Conservation (phyloP, 2,329 filamentous ascomycete genomes). For the Herpotrichia juniperi region DNA sequence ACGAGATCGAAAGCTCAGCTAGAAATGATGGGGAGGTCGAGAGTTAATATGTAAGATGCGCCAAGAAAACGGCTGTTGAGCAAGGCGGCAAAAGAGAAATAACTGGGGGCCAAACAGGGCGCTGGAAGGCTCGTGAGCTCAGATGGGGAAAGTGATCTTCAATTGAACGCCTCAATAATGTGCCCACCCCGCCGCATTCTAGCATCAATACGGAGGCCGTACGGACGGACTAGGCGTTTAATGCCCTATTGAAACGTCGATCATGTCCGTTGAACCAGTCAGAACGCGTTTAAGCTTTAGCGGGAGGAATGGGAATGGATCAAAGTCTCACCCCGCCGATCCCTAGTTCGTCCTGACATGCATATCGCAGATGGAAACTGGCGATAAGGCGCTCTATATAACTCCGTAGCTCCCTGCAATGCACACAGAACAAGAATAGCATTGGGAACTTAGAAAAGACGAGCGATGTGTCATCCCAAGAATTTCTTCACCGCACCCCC, state of each 20-base stretch:
- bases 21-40: not conserved
- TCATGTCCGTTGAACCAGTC: not conserved
- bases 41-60: not conserved
- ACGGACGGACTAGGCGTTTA: constrained; percentile 2
- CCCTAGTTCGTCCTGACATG: not conserved
- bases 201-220: not conserved
- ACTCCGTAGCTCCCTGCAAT: constrained; percentile 7
- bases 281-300: not conserved
- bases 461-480: constrained; percentile 58
- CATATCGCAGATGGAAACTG: not conserved
- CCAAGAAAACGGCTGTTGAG: not conserved
- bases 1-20: not conserved
- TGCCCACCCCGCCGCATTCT: not conserved
- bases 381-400: not conserved
- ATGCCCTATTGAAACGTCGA: not conserved
- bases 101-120: not conserved
- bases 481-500: constrained; percentile 84
- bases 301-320: not conserved
- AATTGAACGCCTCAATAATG: not conserved
- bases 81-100: not conserved
- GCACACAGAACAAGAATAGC: constrained; percentile 3
- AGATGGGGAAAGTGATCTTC: constrained; percentile 2
- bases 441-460: not conserved
- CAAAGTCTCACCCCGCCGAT: not conserved
- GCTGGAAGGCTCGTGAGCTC: not conserved